A percentile compares a stretch with the other conserved stretches of the same genome.
phyloP scores from a whole-genome alignment of 108 stramenopile genomes.

The Nannochloropsis salina region DNA sequence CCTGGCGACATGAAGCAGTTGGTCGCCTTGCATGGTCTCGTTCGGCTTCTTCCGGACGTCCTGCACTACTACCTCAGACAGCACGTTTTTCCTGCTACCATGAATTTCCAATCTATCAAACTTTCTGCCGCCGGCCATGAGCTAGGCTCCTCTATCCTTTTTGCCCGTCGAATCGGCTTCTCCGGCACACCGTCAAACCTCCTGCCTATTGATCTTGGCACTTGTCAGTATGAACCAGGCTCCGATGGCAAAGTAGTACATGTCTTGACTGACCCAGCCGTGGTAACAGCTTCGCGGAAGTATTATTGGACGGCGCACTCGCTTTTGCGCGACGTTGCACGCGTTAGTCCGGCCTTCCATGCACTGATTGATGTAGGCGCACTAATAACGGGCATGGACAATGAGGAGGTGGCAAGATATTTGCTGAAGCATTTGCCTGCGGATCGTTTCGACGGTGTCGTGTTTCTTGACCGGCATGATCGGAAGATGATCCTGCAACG shows the following conservation, averaged over 20 bases:
- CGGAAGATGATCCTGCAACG: conserved; percentile 78
- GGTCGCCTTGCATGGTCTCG: neutral
- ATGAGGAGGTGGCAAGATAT: conserved; percentile 79
- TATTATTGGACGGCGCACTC: conserved; percentile 52
- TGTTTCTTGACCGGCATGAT: conserved; percentile 85
- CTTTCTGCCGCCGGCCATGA: conserved; percentile 42
- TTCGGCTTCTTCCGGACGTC: neutral
- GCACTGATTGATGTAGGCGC: conserved; percentile 92
- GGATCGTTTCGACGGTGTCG: conserved; percentile 77
- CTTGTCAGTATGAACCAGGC: conserved; percentile 37
- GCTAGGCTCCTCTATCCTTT: conserved; percentile 44
- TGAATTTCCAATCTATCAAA: conserved; percentile 27
- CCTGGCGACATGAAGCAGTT: conserved; percentile 21
- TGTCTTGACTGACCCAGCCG: conserved; percentile 19
- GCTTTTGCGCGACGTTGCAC: conserved; percentile 44
- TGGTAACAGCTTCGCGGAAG: conserved; percentile 25
- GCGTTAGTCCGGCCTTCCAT: conserved; percentile 62
- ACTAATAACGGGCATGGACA: conserved; percentile 87
- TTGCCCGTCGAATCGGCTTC: conserved; percentile 47
- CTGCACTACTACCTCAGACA: neutral
- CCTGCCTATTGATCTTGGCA: conserved; percentile 45
- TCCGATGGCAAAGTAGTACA: conserved; percentile 38
- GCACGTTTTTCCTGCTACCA: neutral
- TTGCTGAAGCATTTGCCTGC: conserved; percentile 69
- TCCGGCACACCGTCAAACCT: conserved; percentile 52